These are phyloP conservation scores for Talaromyces sp. DNA, from an alignment of 2,329 filamentous ascomycete genomes.

Conservation along the genomic window DNA sequence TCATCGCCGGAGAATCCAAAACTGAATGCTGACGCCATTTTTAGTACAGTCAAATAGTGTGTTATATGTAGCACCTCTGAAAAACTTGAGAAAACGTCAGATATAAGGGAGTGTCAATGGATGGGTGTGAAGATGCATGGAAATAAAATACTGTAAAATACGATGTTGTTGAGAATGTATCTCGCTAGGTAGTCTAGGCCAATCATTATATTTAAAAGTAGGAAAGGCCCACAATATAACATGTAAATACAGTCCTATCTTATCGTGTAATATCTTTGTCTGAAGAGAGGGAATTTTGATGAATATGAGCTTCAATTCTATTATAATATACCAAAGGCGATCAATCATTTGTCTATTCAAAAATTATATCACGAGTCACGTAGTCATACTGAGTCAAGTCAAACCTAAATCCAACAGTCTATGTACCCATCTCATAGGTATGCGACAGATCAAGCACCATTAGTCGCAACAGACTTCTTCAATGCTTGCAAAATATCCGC, in stretches of 20 bases:
- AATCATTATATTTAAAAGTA: background rate
- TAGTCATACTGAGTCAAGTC: too few relatives aligned
- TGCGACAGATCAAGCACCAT: slow-evolving; percentile 22
- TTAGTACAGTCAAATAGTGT: too few relatives aligned
- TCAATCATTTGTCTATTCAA: background rate
- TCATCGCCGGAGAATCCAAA: slow-evolving; percentile 60
- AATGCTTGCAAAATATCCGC: slow-evolving; percentile 79
- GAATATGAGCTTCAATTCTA: background rate
- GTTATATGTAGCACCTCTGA: too few relatives aligned
- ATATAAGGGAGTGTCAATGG: too few relatives aligned
- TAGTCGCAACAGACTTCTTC: slow-evolving; percentile 62
- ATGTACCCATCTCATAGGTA: background rate
- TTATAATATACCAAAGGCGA: background rate
- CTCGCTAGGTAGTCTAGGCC: background rate
- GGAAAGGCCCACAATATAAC: background rate
- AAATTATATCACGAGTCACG: background rate
- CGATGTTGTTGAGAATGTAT: background rate
- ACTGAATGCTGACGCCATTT: slow-evolving; percentile 45
- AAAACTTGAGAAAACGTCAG: too few relatives aligned
- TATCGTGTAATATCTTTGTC: background rate
- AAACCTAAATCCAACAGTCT: background rate
- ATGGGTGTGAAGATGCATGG: background rate
- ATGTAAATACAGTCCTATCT: background rate
- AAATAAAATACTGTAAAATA: slow-evolving; percentile 5
- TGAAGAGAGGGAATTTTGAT: background rate